Percentiles rank a stretch among this genome's conserved stretches.
Evolutionary conservation across 768 basidiomycete genomes (phyloP).

Genomic region (Podaxis carcinomalis): DNA sequence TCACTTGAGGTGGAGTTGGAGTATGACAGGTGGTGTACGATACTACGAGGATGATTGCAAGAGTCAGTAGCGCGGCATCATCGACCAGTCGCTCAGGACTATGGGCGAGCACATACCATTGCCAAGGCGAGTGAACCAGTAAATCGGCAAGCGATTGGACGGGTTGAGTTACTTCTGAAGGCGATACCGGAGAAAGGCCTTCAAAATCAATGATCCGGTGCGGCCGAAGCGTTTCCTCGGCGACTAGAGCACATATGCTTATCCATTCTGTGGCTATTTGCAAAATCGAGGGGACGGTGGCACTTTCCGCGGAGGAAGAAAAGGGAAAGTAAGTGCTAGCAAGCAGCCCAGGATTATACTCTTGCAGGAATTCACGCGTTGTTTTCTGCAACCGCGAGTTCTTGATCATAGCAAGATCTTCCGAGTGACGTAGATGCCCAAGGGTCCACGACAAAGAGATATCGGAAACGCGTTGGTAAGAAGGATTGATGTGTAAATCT

Average conservation of each 20-base stretch:
- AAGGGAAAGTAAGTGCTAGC: slow-evolving; percentile 4
- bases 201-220: neutral
- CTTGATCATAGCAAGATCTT: neutral
- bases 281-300: neutral
- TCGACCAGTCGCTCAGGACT: neutral
- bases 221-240: slow-evolving; percentile 3
- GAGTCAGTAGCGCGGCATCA: neutral
- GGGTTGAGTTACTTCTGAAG: neutral
- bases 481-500: slow-evolving; percentile 8
- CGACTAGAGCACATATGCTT: neutral
- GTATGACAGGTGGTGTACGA: neutral
- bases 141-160: neutral
- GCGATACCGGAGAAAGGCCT: neutral
- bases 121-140: neutral
- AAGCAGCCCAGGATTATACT: slow-evolving; percentile 8
- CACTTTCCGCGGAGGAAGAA: neutral
- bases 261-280: slow-evolving; percentile 3
- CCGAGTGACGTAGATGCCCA: neutral
- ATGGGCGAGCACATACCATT: neutral
- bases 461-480: neutral
- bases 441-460: neutral
- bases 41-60: neutral
- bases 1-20: neutral
- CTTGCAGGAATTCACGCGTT: neutral
- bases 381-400: neutral